Percentiles rank a stretch among this genome's conserved stretches.
phyloP scores from a whole-genome alignment of 345 rosid species.

The Erodium maritimum region DNA sequence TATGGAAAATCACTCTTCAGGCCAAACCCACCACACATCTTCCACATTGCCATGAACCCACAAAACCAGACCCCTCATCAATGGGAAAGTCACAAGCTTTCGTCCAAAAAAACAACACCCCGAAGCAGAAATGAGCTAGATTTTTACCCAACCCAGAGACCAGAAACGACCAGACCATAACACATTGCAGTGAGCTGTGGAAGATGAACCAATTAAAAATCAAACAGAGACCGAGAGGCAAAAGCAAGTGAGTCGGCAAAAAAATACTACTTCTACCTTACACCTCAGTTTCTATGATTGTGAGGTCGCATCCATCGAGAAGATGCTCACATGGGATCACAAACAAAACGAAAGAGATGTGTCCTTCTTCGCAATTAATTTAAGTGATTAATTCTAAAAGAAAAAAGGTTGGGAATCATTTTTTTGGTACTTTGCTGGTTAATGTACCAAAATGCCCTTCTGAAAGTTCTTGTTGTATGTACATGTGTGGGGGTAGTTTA shows the following conservation, averaged over 20 bases:
- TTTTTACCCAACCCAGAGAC: neutral
- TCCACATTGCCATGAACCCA: conserved; percentile 10
- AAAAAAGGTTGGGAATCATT: too few species aligned
- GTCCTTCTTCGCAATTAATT: conserved; percentile 7
- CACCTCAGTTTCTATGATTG: conserved; percentile 23
- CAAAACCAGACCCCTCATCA: conserved; percentile 12
- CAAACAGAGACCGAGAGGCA: conserved; percentile 12
- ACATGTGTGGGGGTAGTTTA: neutral
- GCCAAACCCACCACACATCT: neutral
- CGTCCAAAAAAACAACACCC: neutral
- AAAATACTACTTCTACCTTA: neutral
- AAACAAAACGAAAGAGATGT: conserved; percentile 27
- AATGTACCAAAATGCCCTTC: neutral
- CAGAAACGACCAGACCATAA: neutral
- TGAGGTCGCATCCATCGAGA: conserved; percentile 36
- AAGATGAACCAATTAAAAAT: conserved; percentile 5
- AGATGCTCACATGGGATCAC: conserved; percentile 51
- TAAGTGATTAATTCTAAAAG: neutral
- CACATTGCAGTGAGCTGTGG: neutral
- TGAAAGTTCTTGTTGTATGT: neutral
- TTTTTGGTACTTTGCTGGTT: neutral
- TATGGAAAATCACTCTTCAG: conserved; percentile 19
- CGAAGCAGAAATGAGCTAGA: neutral
- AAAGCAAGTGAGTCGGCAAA: conserved; percentile 15
- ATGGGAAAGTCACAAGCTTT: conserved; percentile 11